Evolutionary conservation across 1,284 basidiomycete genomes (phyloP).

Genomic region (Athelia sp.): DNA sequence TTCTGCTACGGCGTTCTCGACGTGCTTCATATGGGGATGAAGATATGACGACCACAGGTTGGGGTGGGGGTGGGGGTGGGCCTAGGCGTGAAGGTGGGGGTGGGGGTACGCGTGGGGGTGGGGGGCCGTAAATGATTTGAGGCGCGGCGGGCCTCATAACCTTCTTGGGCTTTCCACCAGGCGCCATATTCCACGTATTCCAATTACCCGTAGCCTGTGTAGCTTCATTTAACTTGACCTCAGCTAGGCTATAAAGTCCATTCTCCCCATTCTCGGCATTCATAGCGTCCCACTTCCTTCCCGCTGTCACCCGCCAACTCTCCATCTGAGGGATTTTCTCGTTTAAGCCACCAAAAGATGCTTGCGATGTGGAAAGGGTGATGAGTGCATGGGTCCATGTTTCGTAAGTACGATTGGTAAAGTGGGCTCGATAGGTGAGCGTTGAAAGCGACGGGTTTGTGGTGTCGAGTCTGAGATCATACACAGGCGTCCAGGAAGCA

Average conservation of each 20-base stretch:
- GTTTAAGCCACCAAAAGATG: background rate
- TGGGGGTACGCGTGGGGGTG: no score
- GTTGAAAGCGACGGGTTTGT: background rate
- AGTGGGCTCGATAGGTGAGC: background rate
- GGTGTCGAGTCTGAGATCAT: background rate
- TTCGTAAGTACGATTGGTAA: slow-evolving; percentile 1
- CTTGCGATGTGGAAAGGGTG: background rate
- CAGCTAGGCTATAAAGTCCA: background rate
- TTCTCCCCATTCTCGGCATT: slow-evolving; percentile 1
- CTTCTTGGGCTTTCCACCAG: no score
- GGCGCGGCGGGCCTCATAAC: no score
- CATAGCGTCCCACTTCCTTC: background rate
- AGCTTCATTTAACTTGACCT: background rate
- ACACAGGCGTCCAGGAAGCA: background rate
- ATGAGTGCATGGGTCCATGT: background rate
- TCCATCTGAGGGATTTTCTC: slow-evolving; percentile 1
- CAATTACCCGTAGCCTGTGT: background rate
- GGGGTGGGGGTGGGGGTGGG: no score
- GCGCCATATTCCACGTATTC: no score
- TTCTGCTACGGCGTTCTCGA: no score
- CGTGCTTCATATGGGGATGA: no score
- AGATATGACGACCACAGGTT: no score
- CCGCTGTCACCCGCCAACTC: background rate
- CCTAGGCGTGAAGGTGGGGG: no score
- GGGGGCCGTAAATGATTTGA: no score